These are phyloP conservation scores for Mortierella sp. DNA, from an alignment of 371 early-diverging fungal species.

Conservation along the genomic window DNA sequence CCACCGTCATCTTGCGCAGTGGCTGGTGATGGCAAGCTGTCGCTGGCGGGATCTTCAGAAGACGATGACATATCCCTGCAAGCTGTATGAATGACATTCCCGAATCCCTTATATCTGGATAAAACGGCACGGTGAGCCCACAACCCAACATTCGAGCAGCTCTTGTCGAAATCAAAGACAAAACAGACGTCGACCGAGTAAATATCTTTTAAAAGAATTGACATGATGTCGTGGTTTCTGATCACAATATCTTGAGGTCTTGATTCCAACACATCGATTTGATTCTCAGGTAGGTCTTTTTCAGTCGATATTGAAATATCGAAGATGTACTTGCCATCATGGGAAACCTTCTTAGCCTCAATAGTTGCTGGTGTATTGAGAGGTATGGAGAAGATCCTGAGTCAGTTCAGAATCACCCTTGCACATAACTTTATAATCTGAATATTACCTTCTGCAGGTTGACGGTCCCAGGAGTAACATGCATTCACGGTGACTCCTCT, in stretches of 20 bases:
- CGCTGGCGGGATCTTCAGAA: background rate
- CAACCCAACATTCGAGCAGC: background rate
- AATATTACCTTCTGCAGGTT: no score
- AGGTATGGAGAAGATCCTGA: background rate
- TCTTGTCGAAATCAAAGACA: background rate
- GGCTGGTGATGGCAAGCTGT: background rate
- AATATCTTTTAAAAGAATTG: conserved; percentile 1
- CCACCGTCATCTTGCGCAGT: background rate
- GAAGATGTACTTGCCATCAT: background rate
- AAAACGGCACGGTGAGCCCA: conserved; percentile 13
- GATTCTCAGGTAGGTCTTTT: background rate
- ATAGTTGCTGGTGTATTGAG: background rate
- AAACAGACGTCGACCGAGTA: conserved; percentile 16
- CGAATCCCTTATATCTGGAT: conserved; percentile 1
- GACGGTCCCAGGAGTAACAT: no score
- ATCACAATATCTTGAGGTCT: background rate
- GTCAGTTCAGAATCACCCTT: background rate
- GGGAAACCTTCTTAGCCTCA: background rate
- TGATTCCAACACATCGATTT: no score
- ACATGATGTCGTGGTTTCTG: background rate
- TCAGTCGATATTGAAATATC: background rate
- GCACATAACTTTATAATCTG: no score
- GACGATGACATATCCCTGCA: background rate
- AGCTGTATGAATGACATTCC: conserved; percentile 3
- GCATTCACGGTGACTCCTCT: no score